Base-by-base conservation (phyloP, 73 alveolate genomes). In the Uronychia setigera region DNA sequence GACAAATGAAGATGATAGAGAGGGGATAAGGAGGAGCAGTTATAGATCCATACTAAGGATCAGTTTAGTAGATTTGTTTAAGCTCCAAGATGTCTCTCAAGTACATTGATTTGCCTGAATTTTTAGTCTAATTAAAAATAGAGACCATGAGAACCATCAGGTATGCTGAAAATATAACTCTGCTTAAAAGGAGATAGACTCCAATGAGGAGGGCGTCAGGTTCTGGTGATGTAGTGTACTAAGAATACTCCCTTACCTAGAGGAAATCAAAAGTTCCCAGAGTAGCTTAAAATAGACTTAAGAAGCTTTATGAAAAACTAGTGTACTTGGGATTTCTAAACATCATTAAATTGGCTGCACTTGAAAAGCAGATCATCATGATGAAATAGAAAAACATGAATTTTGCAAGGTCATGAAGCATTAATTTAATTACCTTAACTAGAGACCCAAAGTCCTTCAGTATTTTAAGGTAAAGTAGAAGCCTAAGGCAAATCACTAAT, bases 181-280 rank as follows among this genome's bases (percentile, higher is more conserved):
- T 46, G 5, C n/a, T 46, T 46, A 46, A 11, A 5, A 46, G 5
- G 5, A 46, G 67, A 19, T 46, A 46, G 67, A 46, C 19, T 5
- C 67, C 67, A 5, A 46, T 46, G n/a, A 46, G 67, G n/a, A 46
- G 67, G 67, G 19, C 67, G 67, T 46, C 67, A n/a, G n/a, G n/a
- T n/a, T n/a, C n/a, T n/a, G n/a, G n/a, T n/a, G n/a, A n/a, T n/a
- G n/a, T n/a, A n/a, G n/a, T n/a, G 5, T 46, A 46, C 5, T 11
- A 46, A 11, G 19, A 19, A 19, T 46, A 11, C 19, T 46, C 67
- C 67, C 67, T 46, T 5, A 46, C 5, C 19, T 46, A 5, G 5
- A 5, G n/a, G 19, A 46, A 11, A 19, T 46, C 67, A 46, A 46
- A 46, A 46, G n/a, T 46, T 19, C 67, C 67, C 5, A 46, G 67